Evolutionary conservation across 169 alveolate genomes (phyloP).

Genomic region (Plasmodium inui): DNA sequence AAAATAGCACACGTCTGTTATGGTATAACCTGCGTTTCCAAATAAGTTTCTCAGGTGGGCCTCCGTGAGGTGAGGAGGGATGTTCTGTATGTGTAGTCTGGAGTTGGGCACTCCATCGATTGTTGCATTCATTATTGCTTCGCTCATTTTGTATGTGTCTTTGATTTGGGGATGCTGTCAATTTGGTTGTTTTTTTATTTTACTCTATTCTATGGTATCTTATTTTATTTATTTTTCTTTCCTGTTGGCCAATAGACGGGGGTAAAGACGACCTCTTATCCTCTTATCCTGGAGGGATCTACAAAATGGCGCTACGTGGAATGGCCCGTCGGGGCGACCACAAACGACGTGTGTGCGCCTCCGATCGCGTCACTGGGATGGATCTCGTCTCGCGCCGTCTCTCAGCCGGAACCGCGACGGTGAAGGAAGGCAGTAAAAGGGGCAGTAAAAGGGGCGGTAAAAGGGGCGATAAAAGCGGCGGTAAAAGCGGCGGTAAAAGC

Average conservation of each 20-base stretch:
- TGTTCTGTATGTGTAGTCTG: conserved; percentile 47
- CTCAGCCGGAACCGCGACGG: not conserved
- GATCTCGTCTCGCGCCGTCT: not conserved
- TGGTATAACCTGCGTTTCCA: conserved; percentile 42
- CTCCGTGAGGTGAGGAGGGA: conserved; percentile 65
- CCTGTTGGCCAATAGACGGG: not conserved
- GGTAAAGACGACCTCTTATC: not conserved
- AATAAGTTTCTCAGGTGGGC: conserved; percentile 49
- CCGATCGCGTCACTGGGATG: not conserved
- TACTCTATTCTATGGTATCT: not conserved
- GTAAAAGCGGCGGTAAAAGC: not conserved
- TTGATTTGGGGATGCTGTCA: not conserved
- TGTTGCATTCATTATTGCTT: conserved; percentile 48
- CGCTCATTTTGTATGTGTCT: conserved; percentile 16
- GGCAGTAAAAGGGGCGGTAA: too few relatives aligned
- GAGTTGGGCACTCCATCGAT: conserved; percentile 58
- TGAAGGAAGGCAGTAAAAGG: not conserved
- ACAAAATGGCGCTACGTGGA: not conserved
- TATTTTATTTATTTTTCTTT: too few relatives aligned
- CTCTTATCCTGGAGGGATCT: not conserved
- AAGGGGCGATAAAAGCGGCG: not conserved
- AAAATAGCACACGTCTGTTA: conserved; percentile 63
- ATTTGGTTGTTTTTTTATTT: not conserved
- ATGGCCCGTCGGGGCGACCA: not conserved
- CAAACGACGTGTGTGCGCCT: not conserved